phyloP scores from a whole-genome alignment of 192 early-diverging fungal species.

The Radiomyces spectabilis region DNA sequence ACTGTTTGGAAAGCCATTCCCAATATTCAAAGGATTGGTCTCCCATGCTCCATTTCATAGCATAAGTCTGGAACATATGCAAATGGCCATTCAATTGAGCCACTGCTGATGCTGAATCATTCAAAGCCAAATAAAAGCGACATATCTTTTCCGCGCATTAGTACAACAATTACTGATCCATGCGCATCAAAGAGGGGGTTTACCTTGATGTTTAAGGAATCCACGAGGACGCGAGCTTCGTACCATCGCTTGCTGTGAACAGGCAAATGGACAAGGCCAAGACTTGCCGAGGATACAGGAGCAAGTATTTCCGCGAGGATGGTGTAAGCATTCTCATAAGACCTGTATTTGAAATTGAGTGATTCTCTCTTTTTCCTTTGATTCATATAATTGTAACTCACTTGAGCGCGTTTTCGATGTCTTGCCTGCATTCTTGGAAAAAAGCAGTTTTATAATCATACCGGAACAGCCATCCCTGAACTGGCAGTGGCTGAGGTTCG shows the following conservation, averaged over 20 bases:
- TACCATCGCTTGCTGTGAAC: slow-evolving; percentile 57
- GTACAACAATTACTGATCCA: neutral
- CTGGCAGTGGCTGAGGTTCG: slow-evolving; percentile 31
- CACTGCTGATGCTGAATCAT: slow-evolving; percentile 60
- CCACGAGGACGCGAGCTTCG: slow-evolving; percentile 64
- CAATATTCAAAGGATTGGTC: slow-evolving; percentile 83
- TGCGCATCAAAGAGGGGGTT: neutral
- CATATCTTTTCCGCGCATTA: slow-evolving; percentile 68
- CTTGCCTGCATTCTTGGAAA: slow-evolving; percentile 57
- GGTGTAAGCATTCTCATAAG: slow-evolving; percentile 66
- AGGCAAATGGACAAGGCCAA: slow-evolving; percentile 33
- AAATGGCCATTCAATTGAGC: slow-evolving; percentile 66
- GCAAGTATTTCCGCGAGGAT: slow-evolving; percentile 59
- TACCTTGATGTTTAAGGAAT: slow-evolving; percentile 74
- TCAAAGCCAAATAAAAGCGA: slow-evolving; percentile 62
- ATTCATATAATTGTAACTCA: slow-evolving; percentile 4
- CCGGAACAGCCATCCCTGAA: slow-evolving; percentile 67
- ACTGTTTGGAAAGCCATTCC: slow-evolving; percentile 79
- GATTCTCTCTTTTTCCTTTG: neutral
- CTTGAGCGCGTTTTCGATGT: slow-evolving; percentile 48
- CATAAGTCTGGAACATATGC: slow-evolving; percentile 47
- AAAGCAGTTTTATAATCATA: slow-evolving; percentile 75
- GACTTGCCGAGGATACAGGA: slow-evolving; percentile 35
- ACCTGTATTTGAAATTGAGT: slow-evolving; percentile 21
- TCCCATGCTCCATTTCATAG: slow-evolving; percentile 51